Evolutionary conservation across 352 stramenopile genomes (phyloP).

Genomic region (Thraustochytrium sp.): DNA sequence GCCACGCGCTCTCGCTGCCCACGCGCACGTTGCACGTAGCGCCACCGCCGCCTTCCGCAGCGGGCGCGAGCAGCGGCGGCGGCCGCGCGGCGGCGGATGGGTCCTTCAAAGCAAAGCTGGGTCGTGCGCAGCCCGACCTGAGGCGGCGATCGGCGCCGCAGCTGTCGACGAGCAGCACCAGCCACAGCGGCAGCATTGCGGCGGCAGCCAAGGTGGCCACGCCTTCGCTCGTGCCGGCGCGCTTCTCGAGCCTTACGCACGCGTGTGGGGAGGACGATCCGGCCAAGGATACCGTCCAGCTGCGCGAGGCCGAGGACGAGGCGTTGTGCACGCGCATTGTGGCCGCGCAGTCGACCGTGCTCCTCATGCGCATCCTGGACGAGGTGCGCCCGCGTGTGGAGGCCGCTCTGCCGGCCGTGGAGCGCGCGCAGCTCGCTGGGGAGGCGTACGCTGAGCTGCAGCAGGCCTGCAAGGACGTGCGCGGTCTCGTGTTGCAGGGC

Average conservation of each 20-base stretch:
- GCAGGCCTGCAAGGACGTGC: neutral
- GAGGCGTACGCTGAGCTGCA: neutral
- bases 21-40: neutral
- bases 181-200: too few relatives aligned
- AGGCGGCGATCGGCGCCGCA: neutral
- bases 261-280: neutral
- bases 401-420: slow-evolving; percentile 9
- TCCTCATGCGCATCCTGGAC: neutral
- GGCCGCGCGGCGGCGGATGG: too few relatives aligned
- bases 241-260: neutral
- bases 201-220: neutral
- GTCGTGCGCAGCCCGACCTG: neutral
- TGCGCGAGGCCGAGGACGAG: neutral
- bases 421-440: neutral
- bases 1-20: neutral
- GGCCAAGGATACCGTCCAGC: neutral
- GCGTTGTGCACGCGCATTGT: slow-evolving; percentile 4
- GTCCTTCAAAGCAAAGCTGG: too few relatives aligned
- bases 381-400: neutral
- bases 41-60: too few relatives aligned
- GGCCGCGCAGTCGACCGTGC: neutral
- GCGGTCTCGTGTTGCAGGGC: neutral
- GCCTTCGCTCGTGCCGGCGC: neutral
- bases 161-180: too few relatives aligned
- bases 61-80: too few relatives aligned